Conservation (phyloP, 2,329 filamentous ascomycete species). For the Curvularia lunata region DNA sequence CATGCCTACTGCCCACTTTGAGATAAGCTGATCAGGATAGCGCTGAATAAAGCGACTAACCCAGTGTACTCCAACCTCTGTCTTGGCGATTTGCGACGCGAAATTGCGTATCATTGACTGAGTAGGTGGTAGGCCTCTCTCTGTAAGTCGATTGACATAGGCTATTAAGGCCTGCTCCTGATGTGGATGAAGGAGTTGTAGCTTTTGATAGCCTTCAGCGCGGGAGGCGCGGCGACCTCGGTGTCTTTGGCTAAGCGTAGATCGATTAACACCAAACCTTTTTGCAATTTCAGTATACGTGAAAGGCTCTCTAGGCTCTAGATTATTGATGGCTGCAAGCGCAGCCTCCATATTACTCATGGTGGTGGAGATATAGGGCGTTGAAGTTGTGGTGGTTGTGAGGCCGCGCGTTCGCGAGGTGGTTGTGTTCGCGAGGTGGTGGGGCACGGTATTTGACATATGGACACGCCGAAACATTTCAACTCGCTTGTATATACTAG, state of each 20-base stretch:
- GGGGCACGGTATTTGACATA: background rate
- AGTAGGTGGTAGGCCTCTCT: too few species aligned
- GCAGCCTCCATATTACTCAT: background rate
- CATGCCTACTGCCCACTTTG: too few species aligned
- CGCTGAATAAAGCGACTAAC: too few species aligned
- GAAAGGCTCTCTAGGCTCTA: background rate
- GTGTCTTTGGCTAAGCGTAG: background rate
- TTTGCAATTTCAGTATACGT: background rate
- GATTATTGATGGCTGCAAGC: background rate
- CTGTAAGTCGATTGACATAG: too few species aligned
- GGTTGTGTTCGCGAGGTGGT: constrained; percentile 8
- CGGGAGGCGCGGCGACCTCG: background rate
- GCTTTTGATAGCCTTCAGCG: background rate
- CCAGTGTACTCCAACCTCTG: too few species aligned
- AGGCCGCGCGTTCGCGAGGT: background rate
- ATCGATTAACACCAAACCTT: background rate
- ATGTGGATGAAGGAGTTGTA: background rate
- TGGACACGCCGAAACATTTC: too few species aligned
- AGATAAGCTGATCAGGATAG: too few species aligned
- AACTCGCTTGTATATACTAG: too few species aligned
- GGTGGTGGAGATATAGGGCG: constrained; percentile 7
- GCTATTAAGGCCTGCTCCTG: too few species aligned
- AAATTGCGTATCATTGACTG: too few species aligned
- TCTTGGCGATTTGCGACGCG: too few species aligned
- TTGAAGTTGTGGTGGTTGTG: too few species aligned